phyloP scores from a whole-genome alignment of 768 basidiomycete genomes.

The Thelephora ganbajun region DNA sequence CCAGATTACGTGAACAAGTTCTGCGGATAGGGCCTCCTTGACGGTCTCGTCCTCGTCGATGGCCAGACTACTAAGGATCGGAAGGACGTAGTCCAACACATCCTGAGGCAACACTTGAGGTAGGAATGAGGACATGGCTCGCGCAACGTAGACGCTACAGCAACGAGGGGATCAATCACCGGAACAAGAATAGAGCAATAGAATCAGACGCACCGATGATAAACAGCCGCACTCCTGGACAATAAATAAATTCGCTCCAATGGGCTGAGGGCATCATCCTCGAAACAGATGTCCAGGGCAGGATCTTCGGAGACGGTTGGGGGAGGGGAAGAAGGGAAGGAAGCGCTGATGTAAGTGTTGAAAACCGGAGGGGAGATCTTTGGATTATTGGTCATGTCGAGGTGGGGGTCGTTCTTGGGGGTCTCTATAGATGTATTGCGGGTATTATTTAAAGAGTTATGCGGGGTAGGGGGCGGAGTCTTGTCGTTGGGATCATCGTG shows the following conservation, averaged over 20 bases:
- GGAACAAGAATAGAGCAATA: constrained; percentile 11
- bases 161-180: neutral
- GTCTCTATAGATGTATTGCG: too few species aligned
- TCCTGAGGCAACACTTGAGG: constrained; percentile 67
- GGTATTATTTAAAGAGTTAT: too few species aligned
- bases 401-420: too few species aligned
- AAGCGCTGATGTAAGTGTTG: too few species aligned
- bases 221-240: constrained; percentile 57
- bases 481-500: too few species aligned
- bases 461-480: too few species aligned
- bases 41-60: constrained; percentile 83
- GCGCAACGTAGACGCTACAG: constrained; percentile 65
- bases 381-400: too few species aligned
- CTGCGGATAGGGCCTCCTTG: constrained; percentile 74
- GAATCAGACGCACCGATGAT: constrained; percentile 30
- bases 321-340: too few species aligned
- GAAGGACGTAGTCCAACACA: constrained; percentile 86
- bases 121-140: constrained; percentile 26
- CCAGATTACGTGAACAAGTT: constrained; percentile 77
- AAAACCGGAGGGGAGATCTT: too few species aligned
- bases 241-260: constrained; percentile 91
- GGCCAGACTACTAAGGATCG: constrained; percentile 74
- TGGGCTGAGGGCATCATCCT: constrained; percentile 70
- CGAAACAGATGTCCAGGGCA: constrained; percentile 19
- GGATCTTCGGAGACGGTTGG: neutral